Conservation (phyloP, 768 basidiomycete genomes). For the Cubamyces lactineus region DNA sequence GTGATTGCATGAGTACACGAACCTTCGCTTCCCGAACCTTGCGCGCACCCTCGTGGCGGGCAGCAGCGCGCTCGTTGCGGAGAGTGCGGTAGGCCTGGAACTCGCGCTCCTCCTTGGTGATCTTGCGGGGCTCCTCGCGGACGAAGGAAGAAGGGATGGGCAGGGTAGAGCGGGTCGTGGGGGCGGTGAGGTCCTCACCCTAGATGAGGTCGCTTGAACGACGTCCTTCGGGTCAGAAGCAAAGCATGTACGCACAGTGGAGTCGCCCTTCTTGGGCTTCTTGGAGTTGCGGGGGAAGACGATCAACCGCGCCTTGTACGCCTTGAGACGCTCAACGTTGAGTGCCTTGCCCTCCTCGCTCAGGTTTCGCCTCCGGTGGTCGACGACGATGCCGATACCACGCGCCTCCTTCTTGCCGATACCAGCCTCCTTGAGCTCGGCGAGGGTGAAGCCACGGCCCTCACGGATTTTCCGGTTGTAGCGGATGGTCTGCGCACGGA, state of each 20-base stretch:
- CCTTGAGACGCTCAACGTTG: slow-evolving; percentile 92
- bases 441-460: slow-evolving; percentile 94
- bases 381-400: slow-evolving; percentile 92
- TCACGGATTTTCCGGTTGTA: slow-evolving; percentile 98
- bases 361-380: slow-evolving; percentile 95
- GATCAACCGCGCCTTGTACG: slow-evolving; percentile 90
- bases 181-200: slow-evolving; percentile 81
- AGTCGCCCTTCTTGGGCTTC: slow-evolving; percentile 96
- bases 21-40: slow-evolving; percentile 88
- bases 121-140: slow-evolving; percentile 89
- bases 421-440: slow-evolving; percentile 95
- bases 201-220: slow-evolving; percentile 36
- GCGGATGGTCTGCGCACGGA: slow-evolving; percentile 93
- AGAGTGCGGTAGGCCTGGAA: slow-evolving; percentile 90
- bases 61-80: slow-evolving; percentile 79
- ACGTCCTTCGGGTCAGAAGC: slow-evolving; percentile 6
- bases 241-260: slow-evolving; percentile 61
- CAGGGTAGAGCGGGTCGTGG: slow-evolving; percentile 68
- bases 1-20: slow-evolving; percentile 32
- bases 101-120: slow-evolving; percentile 86
- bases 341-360: slow-evolving; percentile 96
- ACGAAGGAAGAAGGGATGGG: slow-evolving; percentile 69
- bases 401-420: slow-evolving; percentile 92
- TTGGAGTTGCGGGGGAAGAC: slow-evolving; percentile 96
- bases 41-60: slow-evolving; percentile 85